These are phyloP conservation scores for Penicillium fimorum DNA, from an alignment of 495 filamentous ascomycete species.

Conservation along the genomic window DNA sequence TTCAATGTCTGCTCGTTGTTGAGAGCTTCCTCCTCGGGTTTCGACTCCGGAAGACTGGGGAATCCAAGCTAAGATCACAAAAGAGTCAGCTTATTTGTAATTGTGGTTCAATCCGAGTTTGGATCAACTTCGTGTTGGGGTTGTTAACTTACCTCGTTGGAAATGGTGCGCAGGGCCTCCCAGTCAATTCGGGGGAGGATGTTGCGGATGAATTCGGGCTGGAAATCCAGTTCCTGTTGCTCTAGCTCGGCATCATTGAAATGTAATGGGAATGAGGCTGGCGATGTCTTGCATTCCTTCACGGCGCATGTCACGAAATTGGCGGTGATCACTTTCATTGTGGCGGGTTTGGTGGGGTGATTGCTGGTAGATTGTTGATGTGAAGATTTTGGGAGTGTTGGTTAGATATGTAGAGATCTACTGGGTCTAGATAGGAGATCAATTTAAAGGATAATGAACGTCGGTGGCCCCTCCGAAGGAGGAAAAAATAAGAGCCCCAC, in stretches of 20 bases:
- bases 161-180: constrained; percentile 69
- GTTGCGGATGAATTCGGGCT: constrained; percentile 73
- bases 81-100: not conserved
- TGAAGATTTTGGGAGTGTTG: not conserved
- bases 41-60: constrained; percentile 66
- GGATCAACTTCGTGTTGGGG: no score
- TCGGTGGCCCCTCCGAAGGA: constrained; percentile 8
- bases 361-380: not conserved
- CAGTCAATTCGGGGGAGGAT: constrained; percentile 87
- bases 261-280: constrained; percentile 81
- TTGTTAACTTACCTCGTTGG: constrained; percentile 63
- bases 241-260: constrained; percentile 87
- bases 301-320: constrained; percentile 97
- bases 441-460: not conserved
- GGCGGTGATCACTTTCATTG: constrained; percentile 89
- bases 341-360: not conserved
- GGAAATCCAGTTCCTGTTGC: constrained; percentile 74
- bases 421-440: not conserved
- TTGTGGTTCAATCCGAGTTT: not conserved
- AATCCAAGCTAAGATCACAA: constrained; percentile 68
- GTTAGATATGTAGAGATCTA: not conserved
- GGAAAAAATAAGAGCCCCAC: constrained; percentile 16
- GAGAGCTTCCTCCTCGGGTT: constrained; percentile 55
- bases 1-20: constrained; percentile 63
- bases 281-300: constrained; percentile 80